phyloP scores from a whole-genome alignment of 2,329 filamentous ascomycete genomes.

The Calonectria ilicicola region DNA sequence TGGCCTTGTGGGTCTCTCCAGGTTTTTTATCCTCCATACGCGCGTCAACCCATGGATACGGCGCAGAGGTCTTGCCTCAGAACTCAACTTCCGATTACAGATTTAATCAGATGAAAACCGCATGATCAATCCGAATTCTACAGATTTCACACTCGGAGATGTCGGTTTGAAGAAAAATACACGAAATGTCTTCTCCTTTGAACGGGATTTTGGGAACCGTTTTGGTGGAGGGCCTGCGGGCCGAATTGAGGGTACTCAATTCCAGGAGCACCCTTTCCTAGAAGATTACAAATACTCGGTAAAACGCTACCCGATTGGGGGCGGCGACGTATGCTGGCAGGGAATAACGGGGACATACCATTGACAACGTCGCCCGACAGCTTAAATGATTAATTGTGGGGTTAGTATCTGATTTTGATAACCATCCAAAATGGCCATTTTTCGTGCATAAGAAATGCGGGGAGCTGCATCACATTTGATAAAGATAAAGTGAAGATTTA shows the following conservation, averaged over 20 bases:
- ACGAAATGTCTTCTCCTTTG: background rate
- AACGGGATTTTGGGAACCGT: too few relatives aligned
- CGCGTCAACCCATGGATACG: background rate
- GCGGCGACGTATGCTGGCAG: too few relatives aligned
- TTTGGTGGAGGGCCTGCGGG: background rate
- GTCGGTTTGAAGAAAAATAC: background rate
- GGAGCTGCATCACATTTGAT: background rate
- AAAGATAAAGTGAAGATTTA: background rate
- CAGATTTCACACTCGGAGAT: background rate
- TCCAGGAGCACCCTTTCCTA: background rate
- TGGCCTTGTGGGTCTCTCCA: background rate
- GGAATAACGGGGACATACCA: background rate
- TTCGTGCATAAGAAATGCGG: background rate
- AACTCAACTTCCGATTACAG: background rate
- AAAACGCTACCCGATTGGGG: background rate
- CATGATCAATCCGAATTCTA: background rate
- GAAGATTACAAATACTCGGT: background rate
- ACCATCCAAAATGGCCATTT: background rate
- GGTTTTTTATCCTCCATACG: constrained; percentile 6
- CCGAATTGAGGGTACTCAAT: background rate
- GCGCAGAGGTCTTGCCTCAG: background rate
- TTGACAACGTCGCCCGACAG: background rate
- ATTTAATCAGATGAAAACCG: background rate
- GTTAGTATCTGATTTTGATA: background rate
- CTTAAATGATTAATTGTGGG: background rate